Evolutionary conservation across 257 asterid genomes (phyloP).

Genomic region (Schizonepeta tenuifolia): DNA sequence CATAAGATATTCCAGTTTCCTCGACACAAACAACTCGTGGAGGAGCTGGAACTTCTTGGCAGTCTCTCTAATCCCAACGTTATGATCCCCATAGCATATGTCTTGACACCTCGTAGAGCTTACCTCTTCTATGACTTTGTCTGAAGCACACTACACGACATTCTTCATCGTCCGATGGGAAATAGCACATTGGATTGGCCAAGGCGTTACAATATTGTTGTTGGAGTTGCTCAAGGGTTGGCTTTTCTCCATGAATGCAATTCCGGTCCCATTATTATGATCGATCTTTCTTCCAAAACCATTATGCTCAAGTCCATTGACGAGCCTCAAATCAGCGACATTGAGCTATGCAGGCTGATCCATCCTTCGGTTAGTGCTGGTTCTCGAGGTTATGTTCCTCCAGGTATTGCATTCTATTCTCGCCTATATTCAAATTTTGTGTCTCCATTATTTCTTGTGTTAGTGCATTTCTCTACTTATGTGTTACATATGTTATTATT

Average conservation of each 20-base stretch:
- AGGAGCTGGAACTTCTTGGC: constrained; percentile 72
- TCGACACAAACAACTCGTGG: constrained; percentile 26
- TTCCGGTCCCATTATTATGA: constrained; percentile 64
- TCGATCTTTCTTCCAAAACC: constrained; percentile 75
- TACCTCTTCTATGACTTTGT: constrained; percentile 65
- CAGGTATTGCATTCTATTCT: neutral
- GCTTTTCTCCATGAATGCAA: constrained; percentile 72
- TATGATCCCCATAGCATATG: constrained; percentile 56
- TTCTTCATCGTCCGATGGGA: constrained; percentile 48
- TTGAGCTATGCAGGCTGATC: constrained; percentile 77
- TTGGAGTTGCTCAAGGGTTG: constrained; percentile 78
- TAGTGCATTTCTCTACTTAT: too few species aligned
- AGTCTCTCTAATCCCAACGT: constrained; percentile 60
- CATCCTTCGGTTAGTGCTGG: constrained; percentile 52
- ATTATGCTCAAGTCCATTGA: constrained; percentile 64
- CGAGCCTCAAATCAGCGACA: constrained; percentile 80
- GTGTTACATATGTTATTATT: too few species aligned
- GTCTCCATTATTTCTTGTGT: too few species aligned
- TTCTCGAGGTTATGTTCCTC: neutral
- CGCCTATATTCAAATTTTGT: too few species aligned
- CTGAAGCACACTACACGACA: constrained; percentile 61
- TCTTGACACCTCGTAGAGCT: constrained; percentile 62
- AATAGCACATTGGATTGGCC: constrained; percentile 58
- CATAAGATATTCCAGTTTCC: neutral
- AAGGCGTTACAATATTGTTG: constrained; percentile 78